Conservation (phyloP, 768 basidiomycete species). For the Agaricus sinodeliciosus region DNA sequence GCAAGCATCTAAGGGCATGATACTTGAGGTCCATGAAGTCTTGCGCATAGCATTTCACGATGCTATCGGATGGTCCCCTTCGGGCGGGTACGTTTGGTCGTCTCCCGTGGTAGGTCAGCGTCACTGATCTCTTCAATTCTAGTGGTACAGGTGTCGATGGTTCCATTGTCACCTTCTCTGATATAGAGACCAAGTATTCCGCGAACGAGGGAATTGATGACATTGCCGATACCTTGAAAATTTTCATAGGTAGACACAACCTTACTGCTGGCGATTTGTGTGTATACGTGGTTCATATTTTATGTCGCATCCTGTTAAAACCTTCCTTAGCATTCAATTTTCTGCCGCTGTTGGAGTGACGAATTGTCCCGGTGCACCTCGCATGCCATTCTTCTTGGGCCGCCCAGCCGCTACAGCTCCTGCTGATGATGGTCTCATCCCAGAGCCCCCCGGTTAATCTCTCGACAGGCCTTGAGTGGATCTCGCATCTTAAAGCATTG, state of each 20-base stretch:
- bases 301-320: constrained; percentile 12
- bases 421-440: constrained; percentile 23
- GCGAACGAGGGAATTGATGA: constrained; percentile 40
- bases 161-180: constrained; percentile 39
- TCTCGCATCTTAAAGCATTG: neutral
- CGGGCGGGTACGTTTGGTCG: neutral
- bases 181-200: constrained; percentile 33
- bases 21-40: constrained; percentile 4
- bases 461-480: neutral
- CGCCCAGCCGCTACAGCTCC: constrained; percentile 25
- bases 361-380: constrained; percentile 39
- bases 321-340: constrained; percentile 33
- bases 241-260: constrained; percentile 28
- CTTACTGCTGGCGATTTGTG: constrained; percentile 42
- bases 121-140: neutral
- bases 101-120: neutral
- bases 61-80: constrained; percentile 33
- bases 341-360: constrained; percentile 36
- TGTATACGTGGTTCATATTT: constrained; percentile 4
- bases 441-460: constrained; percentile 16
- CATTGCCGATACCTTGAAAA: constrained; percentile 28
- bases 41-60: constrained; percentile 34
- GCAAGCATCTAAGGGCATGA: too few relatives aligned
- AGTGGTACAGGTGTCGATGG: constrained; percentile 29
- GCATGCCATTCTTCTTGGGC: constrained; percentile 32